Percentiles rank a stretch among this genome's conserved stretches.
Conservation (phyloP, 805 yeast species). For the Lachancea cidri region DNA sequence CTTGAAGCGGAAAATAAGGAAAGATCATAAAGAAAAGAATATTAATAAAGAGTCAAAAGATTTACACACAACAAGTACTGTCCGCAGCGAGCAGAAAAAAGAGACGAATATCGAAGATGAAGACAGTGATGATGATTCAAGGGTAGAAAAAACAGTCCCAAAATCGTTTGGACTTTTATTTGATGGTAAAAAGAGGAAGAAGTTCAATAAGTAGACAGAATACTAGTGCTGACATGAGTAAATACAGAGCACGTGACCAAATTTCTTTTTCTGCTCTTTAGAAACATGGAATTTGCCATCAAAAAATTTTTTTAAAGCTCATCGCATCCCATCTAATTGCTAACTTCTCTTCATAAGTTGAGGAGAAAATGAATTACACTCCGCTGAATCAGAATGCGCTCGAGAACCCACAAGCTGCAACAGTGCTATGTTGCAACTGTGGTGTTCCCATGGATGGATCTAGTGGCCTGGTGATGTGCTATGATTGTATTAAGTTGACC, state of each 20-base stretch:
- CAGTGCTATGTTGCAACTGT: conserved; percentile 96
- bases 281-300: conserved; percentile 5
- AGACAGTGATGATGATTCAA: conserved; percentile 14
- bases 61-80: not conserved
- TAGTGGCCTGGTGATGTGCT: conserved; percentile 87
- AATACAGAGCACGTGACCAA: conserved; percentile 7
- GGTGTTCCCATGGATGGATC: conserved; percentile 98
- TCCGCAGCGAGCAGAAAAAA: not conserved
- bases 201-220: conserved; percentile 1
- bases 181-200: conserved; percentile 19
- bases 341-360: not conserved
- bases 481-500: conserved; percentile 91
- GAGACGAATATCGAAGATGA: not conserved
- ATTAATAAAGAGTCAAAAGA: conserved; percentile 10
- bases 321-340: conserved; percentile 13
- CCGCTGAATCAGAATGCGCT: conserved; percentile 36
- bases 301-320: conserved; percentile 22
- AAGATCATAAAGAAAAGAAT: conserved; percentile 15
- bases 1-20: conserved; percentile 31
- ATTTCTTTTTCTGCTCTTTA: conserved; percentile 4
- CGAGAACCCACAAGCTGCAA: conserved; percentile 48
- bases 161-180: conserved; percentile 28
- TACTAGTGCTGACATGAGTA: not conserved
- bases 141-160: conserved; percentile 16
- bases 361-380: conserved; percentile 32